Conservation (phyloP, 768 basidiomycete genomes). For the Mycena belliarum region DNA sequence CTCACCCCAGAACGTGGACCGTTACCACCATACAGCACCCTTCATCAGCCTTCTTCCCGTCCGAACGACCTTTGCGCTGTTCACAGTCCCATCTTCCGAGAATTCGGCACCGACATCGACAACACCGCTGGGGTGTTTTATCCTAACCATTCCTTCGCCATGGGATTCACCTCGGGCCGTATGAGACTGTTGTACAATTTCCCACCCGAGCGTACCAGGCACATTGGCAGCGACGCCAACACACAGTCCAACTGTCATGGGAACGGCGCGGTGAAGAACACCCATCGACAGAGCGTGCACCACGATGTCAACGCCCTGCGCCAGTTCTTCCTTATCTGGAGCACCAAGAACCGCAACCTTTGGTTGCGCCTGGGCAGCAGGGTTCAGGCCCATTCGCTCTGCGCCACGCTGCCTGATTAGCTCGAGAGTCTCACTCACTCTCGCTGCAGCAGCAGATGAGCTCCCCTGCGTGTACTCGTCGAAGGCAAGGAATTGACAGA, state of each 20-base stretch:
- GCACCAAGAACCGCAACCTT: constrained; percentile 62
- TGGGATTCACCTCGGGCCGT: constrained; percentile 12
- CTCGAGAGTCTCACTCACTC: constrained; percentile 44
- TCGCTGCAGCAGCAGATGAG: constrained; percentile 24
- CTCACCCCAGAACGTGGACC: no score
- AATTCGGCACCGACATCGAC: constrained; percentile 69
- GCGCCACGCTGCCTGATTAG: constrained; percentile 57
- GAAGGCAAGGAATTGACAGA: constrained; percentile 41
- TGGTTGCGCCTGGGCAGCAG: constrained; percentile 63
- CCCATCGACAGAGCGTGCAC: constrained; percentile 73
- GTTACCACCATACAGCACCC: constrained; percentile 65
- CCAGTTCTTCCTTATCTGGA: constrained; percentile 29
- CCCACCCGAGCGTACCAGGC: constrained; percentile 55
- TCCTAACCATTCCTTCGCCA: constrained; percentile 39
- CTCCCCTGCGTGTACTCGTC: constrained; percentile 37
- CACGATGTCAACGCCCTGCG: constrained; percentile 46
- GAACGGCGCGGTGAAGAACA: constrained; percentile 67
- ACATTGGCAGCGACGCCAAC: constrained; percentile 64
- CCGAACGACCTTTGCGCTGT: constrained; percentile 62
- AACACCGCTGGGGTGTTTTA: constrained; percentile 66
- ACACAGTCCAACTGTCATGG: constrained; percentile 72
- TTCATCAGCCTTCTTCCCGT: constrained; percentile 75
- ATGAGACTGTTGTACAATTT: constrained; percentile 40
- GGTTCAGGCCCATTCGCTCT: constrained; percentile 62
- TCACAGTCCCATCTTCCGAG: constrained; percentile 43